Conservation (phyloP, 202 grass and related monocot species). For the Panicum virgatum region DNA sequence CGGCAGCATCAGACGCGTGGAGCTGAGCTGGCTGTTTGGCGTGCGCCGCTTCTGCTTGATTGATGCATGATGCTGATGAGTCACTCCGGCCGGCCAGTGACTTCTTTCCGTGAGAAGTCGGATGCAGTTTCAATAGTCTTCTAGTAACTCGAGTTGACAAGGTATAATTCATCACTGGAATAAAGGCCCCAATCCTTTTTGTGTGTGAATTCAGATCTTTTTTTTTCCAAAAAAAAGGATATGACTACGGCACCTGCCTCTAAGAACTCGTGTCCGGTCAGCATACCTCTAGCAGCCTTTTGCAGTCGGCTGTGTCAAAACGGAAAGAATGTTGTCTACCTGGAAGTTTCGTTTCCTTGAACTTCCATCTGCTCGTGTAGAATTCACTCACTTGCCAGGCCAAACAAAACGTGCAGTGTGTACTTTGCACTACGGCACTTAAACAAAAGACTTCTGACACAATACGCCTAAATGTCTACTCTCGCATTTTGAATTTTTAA, state of each 20-base stretch:
- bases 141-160: too few relatives aligned
- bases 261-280: background rate
- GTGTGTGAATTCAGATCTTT: background rate
- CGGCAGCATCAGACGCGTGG: slow-evolving; percentile 19
- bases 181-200: too few relatives aligned
- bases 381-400: background rate
- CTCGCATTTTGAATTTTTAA: background rate
- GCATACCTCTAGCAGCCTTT: background rate
- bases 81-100: background rate
- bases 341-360: background rate
- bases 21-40: too few relatives aligned
- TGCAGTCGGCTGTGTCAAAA: background rate
- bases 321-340: background rate
- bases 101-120: background rate
- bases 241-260: too few relatives aligned
- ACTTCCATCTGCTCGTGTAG: too few relatives aligned
- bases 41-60: background rate
- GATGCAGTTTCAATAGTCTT: too few relatives aligned
- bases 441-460: background rate
- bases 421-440: background rate
- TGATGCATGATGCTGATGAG: too few relatives aligned
- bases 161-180: too few relatives aligned
- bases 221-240: too few relatives aligned
- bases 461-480: background rate
- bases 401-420: background rate